A percentile compares a stretch with the other conserved stretches of the same genome.
Evolutionary conservation across 176 grass and related monocot genomes (phyloP).

Genomic region (Tuctoria greenei): DNA sequence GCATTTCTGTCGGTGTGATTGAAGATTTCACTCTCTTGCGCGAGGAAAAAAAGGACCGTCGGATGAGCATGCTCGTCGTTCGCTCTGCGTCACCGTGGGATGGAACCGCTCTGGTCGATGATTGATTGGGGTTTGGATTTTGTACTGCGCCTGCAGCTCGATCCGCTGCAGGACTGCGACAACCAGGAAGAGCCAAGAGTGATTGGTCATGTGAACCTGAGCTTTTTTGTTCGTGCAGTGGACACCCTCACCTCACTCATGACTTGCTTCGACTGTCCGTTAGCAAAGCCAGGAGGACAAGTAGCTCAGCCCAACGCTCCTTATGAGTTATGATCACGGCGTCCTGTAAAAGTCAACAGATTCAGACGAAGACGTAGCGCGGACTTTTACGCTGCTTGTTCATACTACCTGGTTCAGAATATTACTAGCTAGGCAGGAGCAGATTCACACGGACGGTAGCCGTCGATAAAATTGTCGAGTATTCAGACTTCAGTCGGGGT

Average conservation of each 20-base stretch:
- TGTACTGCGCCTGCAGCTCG: slow-evolving; percentile 2
- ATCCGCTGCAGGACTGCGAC: slow-evolving; percentile 22
- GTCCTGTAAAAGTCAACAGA: background rate
- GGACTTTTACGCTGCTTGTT: background rate
- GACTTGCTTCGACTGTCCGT: background rate
- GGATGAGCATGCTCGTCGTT: background rate
- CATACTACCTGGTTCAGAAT: background rate
- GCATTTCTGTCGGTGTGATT: slow-evolving; percentile 24
- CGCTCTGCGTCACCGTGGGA: slow-evolving; percentile 19
- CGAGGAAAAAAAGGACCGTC: background rate
- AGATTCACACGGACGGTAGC: background rate
- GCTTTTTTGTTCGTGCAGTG: slow-evolving; percentile 22
- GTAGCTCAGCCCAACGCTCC: background rate
- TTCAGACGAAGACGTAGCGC: background rate
- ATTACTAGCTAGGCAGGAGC: too few relatives aligned
- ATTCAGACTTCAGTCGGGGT: too few relatives aligned
- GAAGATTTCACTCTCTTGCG: background rate
- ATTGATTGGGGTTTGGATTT: slow-evolving; percentile 28
- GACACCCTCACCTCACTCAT: slow-evolving; percentile 1
- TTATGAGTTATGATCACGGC: slow-evolving; percentile 4
- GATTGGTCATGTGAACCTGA: slow-evolving; percentile 35
- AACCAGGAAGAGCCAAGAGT: slow-evolving; percentile 2
- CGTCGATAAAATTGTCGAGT: background rate
- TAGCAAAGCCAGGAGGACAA: background rate
- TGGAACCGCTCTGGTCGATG: background rate